Conservation (phyloP, 352 stramenopile genomes). For the Pythium phragmitis region DNA sequence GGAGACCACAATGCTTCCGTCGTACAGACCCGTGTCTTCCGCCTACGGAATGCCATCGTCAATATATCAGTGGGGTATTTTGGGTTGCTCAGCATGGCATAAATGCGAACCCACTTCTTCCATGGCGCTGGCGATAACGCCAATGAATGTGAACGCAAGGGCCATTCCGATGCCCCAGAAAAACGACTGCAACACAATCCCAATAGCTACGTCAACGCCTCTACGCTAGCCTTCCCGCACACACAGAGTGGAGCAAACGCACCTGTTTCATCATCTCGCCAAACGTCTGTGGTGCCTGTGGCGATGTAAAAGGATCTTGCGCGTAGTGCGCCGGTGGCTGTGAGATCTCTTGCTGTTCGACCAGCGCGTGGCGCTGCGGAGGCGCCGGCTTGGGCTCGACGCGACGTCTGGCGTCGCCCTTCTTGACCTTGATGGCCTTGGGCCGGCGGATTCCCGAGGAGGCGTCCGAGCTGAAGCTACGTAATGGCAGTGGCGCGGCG, state of each 20-base stretch:
- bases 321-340: constrained; percentile 34
- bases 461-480: constrained; percentile 36
- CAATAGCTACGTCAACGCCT: neutral
- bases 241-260: neutral
- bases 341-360: constrained; percentile 23
- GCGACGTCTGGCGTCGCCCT: constrained; percentile 55
- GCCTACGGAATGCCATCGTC: neutral
- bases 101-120: constrained; percentile 42
- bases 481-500: constrained; percentile 4
- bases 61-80: neutral
- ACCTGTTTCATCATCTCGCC: constrained; percentile 69
- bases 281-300: constrained; percentile 47
- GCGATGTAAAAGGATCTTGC: constrained; percentile 24
- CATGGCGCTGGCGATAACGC: constrained; percentile 65
- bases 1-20: constrained; percentile 3
- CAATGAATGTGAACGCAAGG: constrained; percentile 67
- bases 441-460: constrained; percentile 39
- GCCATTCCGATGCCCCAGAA: constrained; percentile 79
- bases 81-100: no score
- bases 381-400: constrained; percentile 41
- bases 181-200: constrained; percentile 51
- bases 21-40: neutral
- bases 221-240: neutral
- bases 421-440: constrained; percentile 69
- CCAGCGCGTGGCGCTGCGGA: constrained; percentile 35